Evolutionary conservation across 345 rosid genomes (phyloP), one percentile per base, ranked within the genome.

Genomic region (Linum tenue): DNA sequence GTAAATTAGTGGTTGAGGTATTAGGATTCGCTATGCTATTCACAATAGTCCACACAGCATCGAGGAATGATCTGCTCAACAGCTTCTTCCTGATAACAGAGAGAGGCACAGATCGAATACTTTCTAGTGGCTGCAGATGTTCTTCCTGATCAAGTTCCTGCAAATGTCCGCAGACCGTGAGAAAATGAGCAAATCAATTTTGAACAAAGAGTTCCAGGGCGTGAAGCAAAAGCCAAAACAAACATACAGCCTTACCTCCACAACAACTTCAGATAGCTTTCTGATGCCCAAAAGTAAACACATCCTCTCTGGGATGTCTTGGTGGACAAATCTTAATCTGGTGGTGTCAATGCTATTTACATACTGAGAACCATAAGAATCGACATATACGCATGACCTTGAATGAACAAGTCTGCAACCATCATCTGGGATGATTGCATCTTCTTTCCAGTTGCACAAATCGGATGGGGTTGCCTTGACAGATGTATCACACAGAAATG

Each of bases 321-420:
- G 92, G 79, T 91, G 96, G 75, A 79, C 86, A 78, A 89, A 85
- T 71, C 89, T 87, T 76, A 91, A 84, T 74, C 87, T 84, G 63
- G 89, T 81, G 56, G 84, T 81, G 72, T 91, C 85, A 60, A 89
- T 89, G 72, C 62, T 81, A 72, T 85, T 89, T 64, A 84, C 76
- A 67, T 80, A 89, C 56, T 80, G 80, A 63, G 92, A 87, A 64
- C 98, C 98, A 77, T 78, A 77, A 43, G 96, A 80, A 83, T 91
- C 96, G 43, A 91, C 75, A 60, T 76, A 91, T 12, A 87, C 86
- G 71, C 96, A 91, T 44, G 84, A 80, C 72, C 73, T 80, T 60
- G 92, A 89, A 69, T 87, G 90, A 69, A 91, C 81, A 62, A 91
- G 96, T 74, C 95, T 85, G 82, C 98, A 84, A 67, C 96, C 95